Base-by-base conservation (phyloP, 2,329 filamentous ascomycete genomes). In the Beauveria sp. region DNA sequence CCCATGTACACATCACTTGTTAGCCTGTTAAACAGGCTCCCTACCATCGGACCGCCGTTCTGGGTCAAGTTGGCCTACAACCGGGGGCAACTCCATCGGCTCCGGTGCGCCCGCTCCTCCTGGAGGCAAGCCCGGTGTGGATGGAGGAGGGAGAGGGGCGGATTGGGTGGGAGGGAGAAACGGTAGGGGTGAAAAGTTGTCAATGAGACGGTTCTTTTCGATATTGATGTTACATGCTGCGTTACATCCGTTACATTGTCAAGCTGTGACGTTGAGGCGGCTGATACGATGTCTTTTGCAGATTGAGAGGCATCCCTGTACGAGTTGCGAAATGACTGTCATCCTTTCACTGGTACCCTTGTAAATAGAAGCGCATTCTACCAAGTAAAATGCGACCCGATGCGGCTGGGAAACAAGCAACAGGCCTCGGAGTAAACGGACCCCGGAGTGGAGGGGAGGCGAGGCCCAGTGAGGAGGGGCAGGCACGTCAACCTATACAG, bases 11-110 rank as follows among this genome's bases (percentile, higher is more conserved):
- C 38, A 22, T 38, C 18, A n/a, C 30, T 20, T 6, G 18, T n/a
- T 22, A n/a, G n/a, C 42, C 18, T 46, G 24, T 38, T 26, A 46
- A 56, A 46, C 22, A 45, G 20, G 24, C 40, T 34, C 24, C 16
- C 30, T 24, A 38, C 54, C 43, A 46, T 28, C 54, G 43, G 43
- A 30, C 54, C 43, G 43, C 43, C 43, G 43, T 57, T 49, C 43
- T 49, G 40, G 54, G 45, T 34, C 42, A 49, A 58, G 20, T 43
- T 56, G 43, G 40, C 24, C 42, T 45, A 56, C 53, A 22, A 22
- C 49, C 49, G 47, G 58, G 57, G 49, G 38, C 38, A 30, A 12
- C 38, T 52, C 56, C 56, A 59, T 59, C 58, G 58, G 58, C 58
- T 42, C 49, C 49, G 58, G 58, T 26, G 40, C 49, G 58, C 47